Conservation (phyloP, 441 rosid genomes). For the Pelargonium cotyledonis region DNA sequence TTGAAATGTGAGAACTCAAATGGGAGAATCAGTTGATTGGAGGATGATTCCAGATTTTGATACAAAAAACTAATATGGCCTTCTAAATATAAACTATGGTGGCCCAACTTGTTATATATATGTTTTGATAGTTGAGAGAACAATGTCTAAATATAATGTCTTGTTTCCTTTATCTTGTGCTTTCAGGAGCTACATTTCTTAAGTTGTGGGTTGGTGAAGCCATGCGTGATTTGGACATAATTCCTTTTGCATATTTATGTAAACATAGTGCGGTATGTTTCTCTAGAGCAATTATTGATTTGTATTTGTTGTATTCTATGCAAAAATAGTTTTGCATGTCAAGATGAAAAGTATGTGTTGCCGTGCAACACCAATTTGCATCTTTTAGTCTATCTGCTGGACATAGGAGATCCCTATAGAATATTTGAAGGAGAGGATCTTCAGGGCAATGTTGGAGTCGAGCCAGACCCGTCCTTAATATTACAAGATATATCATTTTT, state of each 20-base stretch:
- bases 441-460: too few relatives aligned
- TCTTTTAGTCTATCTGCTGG: too few relatives aligned
- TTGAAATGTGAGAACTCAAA: not conserved
- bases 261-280: conserved; percentile 47
- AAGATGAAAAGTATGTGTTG: too few relatives aligned
- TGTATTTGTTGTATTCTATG: not conserved
- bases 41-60: not conserved
- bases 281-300: conserved; percentile 7
- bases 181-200: conserved; percentile 48
- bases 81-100: not conserved
- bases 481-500: too few relatives aligned
- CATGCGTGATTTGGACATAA: conserved; percentile 33
- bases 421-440: too few relatives aligned
- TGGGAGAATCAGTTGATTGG: not conserved
- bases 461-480: too few relatives aligned
- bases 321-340: too few relatives aligned
- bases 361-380: too few relatives aligned
- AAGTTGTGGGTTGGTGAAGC: conserved; percentile 73
- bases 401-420: too few relatives aligned
- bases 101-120: not conserved
- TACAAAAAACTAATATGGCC: not conserved
- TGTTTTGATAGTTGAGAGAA: conserved; percentile 7
- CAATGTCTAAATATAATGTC: conserved; percentile 3
- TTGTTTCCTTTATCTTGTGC: conserved; percentile 16
- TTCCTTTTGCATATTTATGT: conserved; percentile 67